Percentiles rank a stretch among this genome's conserved stretches.
phyloP scores from a whole-genome alignment of 176 grass and related monocot genomes.

The Dendrocalamus sinicus region DNA sequence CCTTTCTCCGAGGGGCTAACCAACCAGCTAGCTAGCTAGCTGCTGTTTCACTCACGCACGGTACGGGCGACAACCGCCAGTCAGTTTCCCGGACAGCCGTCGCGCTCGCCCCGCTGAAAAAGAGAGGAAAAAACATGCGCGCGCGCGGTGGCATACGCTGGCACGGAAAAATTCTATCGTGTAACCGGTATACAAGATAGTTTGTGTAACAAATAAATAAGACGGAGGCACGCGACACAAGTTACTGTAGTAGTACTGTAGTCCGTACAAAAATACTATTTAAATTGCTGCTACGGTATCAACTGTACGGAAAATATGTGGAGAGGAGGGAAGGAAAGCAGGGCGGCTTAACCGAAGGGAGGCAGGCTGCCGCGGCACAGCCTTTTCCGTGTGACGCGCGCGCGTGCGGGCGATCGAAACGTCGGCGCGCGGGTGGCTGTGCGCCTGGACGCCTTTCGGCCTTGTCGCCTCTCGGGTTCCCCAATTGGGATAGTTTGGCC shows the following conservation, averaged over 20 bases:
- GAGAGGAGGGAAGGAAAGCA: slow-evolving; percentile 2
- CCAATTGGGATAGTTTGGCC: slow-evolving; percentile 37
- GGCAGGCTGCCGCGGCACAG: neutral
- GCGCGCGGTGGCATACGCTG: neutral
- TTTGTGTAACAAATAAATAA: too few species aligned
- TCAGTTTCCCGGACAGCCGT: neutral
- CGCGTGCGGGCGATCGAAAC: slow-evolving; percentile 35
- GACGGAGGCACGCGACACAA: too few species aligned
- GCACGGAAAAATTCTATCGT: neutral
- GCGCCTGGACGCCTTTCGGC: slow-evolving; percentile 27
- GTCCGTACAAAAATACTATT: too few species aligned
- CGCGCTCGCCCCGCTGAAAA: neutral
- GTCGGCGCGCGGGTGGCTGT: neutral
- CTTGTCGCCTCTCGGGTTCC: slow-evolving; percentile 13
- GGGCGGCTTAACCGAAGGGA: neutral
- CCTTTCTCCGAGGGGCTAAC: neutral
- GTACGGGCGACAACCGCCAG: slow-evolving; percentile 1
- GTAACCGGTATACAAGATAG: too few species aligned
- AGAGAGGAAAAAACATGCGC: neutral
- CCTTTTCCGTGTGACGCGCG: neutral
- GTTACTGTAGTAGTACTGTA: too few species aligned
- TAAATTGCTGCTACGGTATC: too few species aligned
- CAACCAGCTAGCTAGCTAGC: neutral
- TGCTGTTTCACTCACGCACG: neutral
- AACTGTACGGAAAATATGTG: too few species aligned